Evolutionary conservation across 2,329 filamentous ascomycete species (phyloP).

Genomic region (Colletotrichum chlorophyti): DNA sequence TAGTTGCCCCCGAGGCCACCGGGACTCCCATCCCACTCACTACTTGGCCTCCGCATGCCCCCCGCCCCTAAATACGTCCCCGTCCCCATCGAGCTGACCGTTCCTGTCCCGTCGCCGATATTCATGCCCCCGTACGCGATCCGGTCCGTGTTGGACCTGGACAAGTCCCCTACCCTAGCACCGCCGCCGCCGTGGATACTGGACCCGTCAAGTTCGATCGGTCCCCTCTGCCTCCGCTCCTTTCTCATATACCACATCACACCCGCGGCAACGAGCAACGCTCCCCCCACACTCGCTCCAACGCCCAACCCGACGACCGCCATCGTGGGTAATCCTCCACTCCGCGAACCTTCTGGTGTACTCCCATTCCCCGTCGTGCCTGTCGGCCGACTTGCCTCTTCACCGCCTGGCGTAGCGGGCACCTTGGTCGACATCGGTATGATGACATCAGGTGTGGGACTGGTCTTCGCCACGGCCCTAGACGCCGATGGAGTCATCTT

Average conservation of each 20-base stretch:
- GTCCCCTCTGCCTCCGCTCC: conserved; percentile 4
- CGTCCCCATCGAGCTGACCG: conserved; percentile 24
- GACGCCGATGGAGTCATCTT: neutral
- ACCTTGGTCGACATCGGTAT: conserved; percentile 5
- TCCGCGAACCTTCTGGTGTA: no score
- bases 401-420: neutral
- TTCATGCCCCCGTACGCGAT: conserved; percentile 16
- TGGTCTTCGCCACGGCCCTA: neutral
- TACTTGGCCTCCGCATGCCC: neutral
- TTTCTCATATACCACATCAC: conserved; percentile 21
- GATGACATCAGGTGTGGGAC: neutral
- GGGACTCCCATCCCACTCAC: conserved; percentile 19
- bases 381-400: neutral
- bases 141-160: neutral
- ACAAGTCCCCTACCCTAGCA: neutral
- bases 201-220: conserved; percentile 4
- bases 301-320: conserved; percentile 19
- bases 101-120: conserved; percentile 6
- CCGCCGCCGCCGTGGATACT: neutral
- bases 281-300: conserved; percentile 16
- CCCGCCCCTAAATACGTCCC: conserved; percentile 2
- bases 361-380: neutral
- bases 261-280: conserved; percentile 16
- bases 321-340: neutral
- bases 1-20: conserved; percentile 6